A percentile compares a stretch with the other conserved stretches of the same genome.
Conservation (phyloP, 495 filamentous ascomycete genomes). For the Penicillium odoratum region DNA sequence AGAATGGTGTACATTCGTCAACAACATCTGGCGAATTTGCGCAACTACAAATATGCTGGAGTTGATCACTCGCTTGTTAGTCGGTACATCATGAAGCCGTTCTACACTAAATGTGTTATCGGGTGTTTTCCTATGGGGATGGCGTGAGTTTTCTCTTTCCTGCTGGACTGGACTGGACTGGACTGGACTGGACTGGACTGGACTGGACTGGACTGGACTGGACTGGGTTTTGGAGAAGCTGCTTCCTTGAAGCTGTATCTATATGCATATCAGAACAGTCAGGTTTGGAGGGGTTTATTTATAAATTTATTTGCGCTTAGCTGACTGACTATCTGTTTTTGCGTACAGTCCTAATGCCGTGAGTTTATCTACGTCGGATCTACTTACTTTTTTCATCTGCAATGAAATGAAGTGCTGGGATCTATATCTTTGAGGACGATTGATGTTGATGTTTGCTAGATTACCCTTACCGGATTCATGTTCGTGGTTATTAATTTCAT, state of each 20-base stretch:
- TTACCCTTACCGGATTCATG: constrained; percentile 87
- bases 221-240: too few species aligned
- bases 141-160: constrained; percentile 60
- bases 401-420: background rate
- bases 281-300: background rate
- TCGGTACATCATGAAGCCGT: constrained; percentile 90
- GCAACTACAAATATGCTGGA: constrained; percentile 87
- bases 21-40: constrained; percentile 81
- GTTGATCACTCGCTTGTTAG: constrained; percentile 90
- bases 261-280: too few species aligned
- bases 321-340: constrained; percentile 22
- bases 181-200: background rate
- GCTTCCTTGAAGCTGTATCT: too few species aligned
- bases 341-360: constrained; percentile 58
- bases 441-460: constrained; percentile 42
- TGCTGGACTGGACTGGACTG: background rate
- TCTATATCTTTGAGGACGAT: background rate
- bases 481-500: constrained; percentile 91
- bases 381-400: background rate
- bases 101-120: constrained; percentile 94
- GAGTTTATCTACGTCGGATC: constrained; percentile 32
- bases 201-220: background rate
- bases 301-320: background rate
- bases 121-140: constrained; percentile 91
- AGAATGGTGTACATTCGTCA: constrained; percentile 87